Conservation (phyloP, 2,329 filamentous ascomycete species). For the Fonsecaea multimorphosa region DNA sequence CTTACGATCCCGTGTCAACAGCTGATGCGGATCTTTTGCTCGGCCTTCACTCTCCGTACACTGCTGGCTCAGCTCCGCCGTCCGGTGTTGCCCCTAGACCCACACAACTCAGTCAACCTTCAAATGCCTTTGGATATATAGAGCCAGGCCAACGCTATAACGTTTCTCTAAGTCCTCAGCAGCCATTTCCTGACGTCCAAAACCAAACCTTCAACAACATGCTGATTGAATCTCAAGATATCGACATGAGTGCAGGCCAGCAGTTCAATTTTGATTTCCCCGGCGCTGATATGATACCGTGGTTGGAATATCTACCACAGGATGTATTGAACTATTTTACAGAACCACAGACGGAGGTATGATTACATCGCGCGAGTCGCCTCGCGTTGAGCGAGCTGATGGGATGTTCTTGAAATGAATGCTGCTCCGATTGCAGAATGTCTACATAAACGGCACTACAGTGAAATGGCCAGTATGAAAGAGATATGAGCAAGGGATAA, state of each 20-base stretch:
- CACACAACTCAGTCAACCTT: not conserved
- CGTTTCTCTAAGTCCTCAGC: slow-evolving; percentile 6
- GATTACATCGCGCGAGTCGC: not conserved
- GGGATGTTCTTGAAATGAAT: not conserved
- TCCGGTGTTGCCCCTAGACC: slow-evolving; percentile 3
- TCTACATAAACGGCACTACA: not conserved
- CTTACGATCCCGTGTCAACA: slow-evolving; percentile 45
- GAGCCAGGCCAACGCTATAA: slow-evolving; percentile 2
- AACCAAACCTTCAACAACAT: slow-evolving; percentile 53
- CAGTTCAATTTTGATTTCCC: slow-evolving; percentile 45
- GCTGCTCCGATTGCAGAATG: not conserved
- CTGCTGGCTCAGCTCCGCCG: slow-evolving; percentile 21
- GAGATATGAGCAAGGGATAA: not conserved
- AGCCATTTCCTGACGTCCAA: slow-evolving; percentile 15
- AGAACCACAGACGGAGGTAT: slow-evolving; percentile 39
- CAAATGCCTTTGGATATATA: slow-evolving; percentile 4
- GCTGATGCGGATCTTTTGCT: slow-evolving; percentile 57
- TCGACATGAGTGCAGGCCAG: slow-evolving; percentile 63
- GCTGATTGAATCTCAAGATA: slow-evolving; percentile 77
- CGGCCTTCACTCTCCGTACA: slow-evolving; percentile 56
- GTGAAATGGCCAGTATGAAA: not conserved
- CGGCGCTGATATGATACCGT: slow-evolving; percentile 73
- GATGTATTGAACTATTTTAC: slow-evolving; percentile 66
- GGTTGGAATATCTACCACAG: slow-evolving; percentile 74
- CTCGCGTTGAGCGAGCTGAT: not conserved